Conservation (phyloP, 2,329 filamentous ascomycete species). For the Amesomyces nigricolor region DNA sequence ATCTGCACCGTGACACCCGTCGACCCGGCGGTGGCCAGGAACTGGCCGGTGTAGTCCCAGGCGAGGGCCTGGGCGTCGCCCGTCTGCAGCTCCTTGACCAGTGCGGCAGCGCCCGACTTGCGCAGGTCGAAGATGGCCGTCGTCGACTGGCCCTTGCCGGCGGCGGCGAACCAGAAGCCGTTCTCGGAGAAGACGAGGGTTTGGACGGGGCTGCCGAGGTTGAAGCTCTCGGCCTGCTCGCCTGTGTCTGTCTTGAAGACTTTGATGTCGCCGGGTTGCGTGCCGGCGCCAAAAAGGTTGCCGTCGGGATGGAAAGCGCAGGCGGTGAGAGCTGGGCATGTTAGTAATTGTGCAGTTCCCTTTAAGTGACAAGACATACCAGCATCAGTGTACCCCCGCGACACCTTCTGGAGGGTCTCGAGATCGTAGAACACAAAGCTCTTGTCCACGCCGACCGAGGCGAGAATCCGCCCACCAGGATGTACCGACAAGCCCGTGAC, state of each 20-base stretch:
- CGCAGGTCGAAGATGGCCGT: conserved; percentile 89
- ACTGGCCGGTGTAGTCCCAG: conserved; percentile 97
- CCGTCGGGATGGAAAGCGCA: conserved; percentile 93
- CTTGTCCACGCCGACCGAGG: conserved; percentile 86
- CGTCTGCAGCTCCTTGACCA: conserved; percentile 79
- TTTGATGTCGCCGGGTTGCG: conserved; percentile 73
- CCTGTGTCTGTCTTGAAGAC: conserved; percentile 83
- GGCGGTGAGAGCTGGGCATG: conserved; percentile 58
- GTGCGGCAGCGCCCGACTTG: conserved; percentile 77
- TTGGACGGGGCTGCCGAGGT: conserved; percentile 62
- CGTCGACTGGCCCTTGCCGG: conserved; percentile 67
- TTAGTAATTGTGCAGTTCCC: background rate
- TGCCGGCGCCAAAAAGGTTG: conserved; percentile 84
- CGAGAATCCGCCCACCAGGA: conserved; percentile 74
- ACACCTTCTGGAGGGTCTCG: conserved; percentile 58
- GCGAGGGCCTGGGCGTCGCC: conserved; percentile 71
- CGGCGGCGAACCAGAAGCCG: conserved; percentile 88
- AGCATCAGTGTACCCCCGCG: conserved; percentile 73
- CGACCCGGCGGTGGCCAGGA: conserved; percentile 73
- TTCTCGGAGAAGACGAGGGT: conserved; percentile 89
- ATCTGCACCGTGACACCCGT: conserved; percentile 82
- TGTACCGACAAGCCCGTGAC: conserved; percentile 74
- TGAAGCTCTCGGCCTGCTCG: conserved; percentile 69
- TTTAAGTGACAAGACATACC: conserved; percentile 48
- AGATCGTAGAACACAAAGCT: conserved; percentile 88